Evolutionary conservation across 2,329 filamentous ascomycete species (phyloP).

Genomic region (Trichoderma harzianum): DNA sequence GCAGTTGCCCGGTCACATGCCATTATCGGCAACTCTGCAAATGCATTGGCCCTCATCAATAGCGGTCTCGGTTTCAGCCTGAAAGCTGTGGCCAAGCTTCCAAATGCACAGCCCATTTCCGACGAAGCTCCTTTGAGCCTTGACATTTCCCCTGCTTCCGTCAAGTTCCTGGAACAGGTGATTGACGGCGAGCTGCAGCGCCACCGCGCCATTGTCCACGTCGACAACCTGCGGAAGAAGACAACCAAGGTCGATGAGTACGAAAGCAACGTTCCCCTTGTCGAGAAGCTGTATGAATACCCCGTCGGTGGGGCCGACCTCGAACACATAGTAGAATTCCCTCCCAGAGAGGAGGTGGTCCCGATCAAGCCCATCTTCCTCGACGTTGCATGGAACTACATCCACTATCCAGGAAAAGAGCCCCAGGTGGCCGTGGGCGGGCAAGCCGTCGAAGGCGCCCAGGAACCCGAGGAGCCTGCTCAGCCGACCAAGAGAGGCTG

Average conservation of each 20-base stretch:
- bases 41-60: constrained; percentile 81
- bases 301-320: constrained; percentile 69
- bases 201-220: constrained; percentile 79
- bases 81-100: constrained; percentile 49
- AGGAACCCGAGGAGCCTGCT: constrained; percentile 35
- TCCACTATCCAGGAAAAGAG: constrained; percentile 74
- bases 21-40: constrained; percentile 66
- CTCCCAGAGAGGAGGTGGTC: constrained; percentile 75
- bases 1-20: constrained; percentile 83
- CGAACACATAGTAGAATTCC: constrained; percentile 78
- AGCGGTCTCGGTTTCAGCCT: constrained; percentile 64
- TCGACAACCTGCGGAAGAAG: constrained; percentile 61
- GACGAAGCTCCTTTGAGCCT: constrained; percentile 56
- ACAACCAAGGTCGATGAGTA: constrained; percentile 40
- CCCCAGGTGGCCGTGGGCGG: constrained; percentile 29
- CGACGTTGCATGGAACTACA: constrained; percentile 96
- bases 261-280: constrained; percentile 50
- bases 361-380: constrained; percentile 95
- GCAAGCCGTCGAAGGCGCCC: constrained; percentile 29
- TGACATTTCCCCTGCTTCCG: constrained; percentile 58
- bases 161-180: constrained; percentile 56
- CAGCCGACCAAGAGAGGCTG: constrained; percentile 64
- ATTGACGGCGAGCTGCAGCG: constrained; percentile 72
- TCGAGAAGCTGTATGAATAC: constrained; percentile 74
- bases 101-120: constrained; percentile 31